phyloP scores from a whole-genome alignment of 805 yeast species.

The Lipomyces anomalus region DNA sequence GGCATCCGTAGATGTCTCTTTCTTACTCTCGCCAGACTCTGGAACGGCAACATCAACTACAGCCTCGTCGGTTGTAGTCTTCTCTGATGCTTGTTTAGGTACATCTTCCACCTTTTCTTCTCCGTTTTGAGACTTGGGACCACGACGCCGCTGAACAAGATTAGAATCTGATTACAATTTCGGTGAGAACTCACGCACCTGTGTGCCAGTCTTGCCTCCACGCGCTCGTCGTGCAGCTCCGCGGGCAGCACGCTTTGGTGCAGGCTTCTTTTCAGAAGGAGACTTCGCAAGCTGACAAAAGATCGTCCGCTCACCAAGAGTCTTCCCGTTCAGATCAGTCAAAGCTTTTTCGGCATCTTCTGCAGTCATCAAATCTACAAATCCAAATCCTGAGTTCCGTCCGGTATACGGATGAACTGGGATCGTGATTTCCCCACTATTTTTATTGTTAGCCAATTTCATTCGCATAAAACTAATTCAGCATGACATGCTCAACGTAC shows the following conservation, averaged over 20 bases:
- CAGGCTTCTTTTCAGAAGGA: slow-evolving; percentile 10
- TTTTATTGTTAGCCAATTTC: not conserved
- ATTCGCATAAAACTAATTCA: not conserved
- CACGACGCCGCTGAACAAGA: no score
- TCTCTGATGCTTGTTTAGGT: no score
- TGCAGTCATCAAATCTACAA: slow-evolving; percentile 44
- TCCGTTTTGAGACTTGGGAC: no score
- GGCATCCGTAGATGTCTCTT: slow-evolving; percentile 10
- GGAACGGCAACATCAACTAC: slow-evolving; percentile 1
- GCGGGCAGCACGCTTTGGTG: slow-evolving; percentile 5
- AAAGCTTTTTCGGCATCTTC: slow-evolving; percentile 42
- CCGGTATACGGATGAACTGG: slow-evolving; percentile 8
- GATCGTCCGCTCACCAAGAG: slow-evolving; percentile 32
- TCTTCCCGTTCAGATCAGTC: slow-evolving; percentile 35
- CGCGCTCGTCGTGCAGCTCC: slow-evolving; percentile 6
- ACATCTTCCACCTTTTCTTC: no score
- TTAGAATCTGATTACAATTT: no score
- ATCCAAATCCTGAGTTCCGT: slow-evolving; percentile 50
- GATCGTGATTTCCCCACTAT: slow-evolving; percentile 7
- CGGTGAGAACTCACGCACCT: no score
- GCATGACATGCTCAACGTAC: slow-evolving; percentile 39
- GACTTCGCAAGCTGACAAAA: slow-evolving; percentile 20
- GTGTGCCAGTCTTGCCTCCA: no score
- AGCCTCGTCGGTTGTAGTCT: not conserved
- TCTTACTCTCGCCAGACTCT: slow-evolving; percentile 6